A percentile compares a stretch with the other conserved stretches of the same genome.
Evolutionary conservation across 1,139 yeast species (phyloP).

Genomic region (Tardiomyces digboiensis): DNA sequence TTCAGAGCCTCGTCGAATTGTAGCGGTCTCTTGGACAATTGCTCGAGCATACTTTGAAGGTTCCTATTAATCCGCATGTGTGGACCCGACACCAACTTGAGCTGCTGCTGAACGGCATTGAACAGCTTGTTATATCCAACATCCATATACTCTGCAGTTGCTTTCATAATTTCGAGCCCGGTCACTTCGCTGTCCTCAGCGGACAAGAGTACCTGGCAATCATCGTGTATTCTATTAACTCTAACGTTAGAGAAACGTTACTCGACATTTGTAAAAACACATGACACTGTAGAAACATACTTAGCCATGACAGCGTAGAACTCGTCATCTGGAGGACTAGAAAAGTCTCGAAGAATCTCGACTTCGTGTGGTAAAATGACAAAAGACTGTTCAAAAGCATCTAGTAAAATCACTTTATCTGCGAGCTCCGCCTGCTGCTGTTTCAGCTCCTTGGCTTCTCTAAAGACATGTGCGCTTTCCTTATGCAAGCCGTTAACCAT

Average conservation of each 20-base stretch:
- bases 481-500: background rate
- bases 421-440: background rate
- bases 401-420: background rate
- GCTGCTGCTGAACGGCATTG: conserved; percentile 28
- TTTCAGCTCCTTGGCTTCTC: background rate
- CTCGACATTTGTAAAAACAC: conserved; percentile 35
- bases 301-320: conserved; percentile 54
- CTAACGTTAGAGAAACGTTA: conserved; percentile 5
- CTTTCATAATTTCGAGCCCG: conserved; percentile 60
- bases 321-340: conserved; percentile 35
- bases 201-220: conserved; percentile 59
- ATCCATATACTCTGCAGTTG: conserved; percentile 44
- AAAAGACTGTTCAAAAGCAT: conserved; percentile 53
- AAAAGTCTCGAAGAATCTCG: conserved; percentile 26
- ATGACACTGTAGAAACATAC: conserved; percentile 48
- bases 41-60: conserved; percentile 21
- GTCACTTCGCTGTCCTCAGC: conserved; percentile 54
- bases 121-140: conserved; percentile 44
- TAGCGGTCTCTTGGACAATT: conserved; percentile 29
- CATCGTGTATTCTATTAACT: conserved; percentile 52
- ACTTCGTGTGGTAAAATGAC: conserved; percentile 61
- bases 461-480: background rate
- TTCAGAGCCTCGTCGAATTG: conserved; percentile 26
- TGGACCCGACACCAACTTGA: conserved; percentile 17
- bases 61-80: conserved; percentile 16